phyloP scores from a whole-genome alignment of 208 protist genomes.

The Angomonas deanei region DNA sequence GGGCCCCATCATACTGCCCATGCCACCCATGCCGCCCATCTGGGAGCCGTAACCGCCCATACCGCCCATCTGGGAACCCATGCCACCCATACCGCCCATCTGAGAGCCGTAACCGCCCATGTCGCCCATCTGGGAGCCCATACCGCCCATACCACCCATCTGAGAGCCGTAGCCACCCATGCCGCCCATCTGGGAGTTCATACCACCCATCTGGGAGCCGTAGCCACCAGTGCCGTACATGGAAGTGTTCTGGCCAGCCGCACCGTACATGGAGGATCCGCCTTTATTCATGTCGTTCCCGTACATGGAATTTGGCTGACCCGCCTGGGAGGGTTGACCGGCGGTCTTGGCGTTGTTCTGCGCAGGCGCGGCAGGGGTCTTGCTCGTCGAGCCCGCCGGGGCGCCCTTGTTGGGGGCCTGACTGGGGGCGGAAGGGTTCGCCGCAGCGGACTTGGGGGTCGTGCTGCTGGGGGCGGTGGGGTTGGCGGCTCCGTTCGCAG shows the following conservation, averaged over 20 bases:
- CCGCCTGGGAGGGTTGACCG: background rate
- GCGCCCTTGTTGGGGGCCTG: background rate
- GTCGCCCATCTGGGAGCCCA: constrained; percentile 12
- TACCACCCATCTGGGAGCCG: constrained; percentile 3
- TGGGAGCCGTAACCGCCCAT: constrained; percentile 11
- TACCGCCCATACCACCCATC: constrained; percentile 24
- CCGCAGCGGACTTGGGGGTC: background rate
- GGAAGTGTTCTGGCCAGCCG: constrained; percentile 7
- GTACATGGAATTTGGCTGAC: background rate
- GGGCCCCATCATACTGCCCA: constrained; percentile 10
- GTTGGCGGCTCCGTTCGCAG: background rate
- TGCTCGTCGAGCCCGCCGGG: background rate
- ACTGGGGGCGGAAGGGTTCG: background rate
- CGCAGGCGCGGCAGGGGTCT: background rate
- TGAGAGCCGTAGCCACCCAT: constrained; percentile 17
- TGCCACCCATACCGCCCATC: constrained; percentile 24
- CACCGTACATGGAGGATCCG: constrained; percentile 19
- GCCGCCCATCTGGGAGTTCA: constrained; percentile 12
- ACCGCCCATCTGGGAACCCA: constrained; percentile 7
- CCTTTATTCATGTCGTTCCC: background rate
- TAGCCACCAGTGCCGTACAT: constrained; percentile 1
- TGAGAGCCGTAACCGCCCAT: constrained; percentile 12
- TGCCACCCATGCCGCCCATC: constrained; percentile 36
- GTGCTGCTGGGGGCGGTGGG: background rate
- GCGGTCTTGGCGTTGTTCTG: background rate